Evolutionary conservation across 257 asterid species (phyloP), one percentile per base, ranked within the genome.

Genomic region (Solanum sejunctum): DNA sequence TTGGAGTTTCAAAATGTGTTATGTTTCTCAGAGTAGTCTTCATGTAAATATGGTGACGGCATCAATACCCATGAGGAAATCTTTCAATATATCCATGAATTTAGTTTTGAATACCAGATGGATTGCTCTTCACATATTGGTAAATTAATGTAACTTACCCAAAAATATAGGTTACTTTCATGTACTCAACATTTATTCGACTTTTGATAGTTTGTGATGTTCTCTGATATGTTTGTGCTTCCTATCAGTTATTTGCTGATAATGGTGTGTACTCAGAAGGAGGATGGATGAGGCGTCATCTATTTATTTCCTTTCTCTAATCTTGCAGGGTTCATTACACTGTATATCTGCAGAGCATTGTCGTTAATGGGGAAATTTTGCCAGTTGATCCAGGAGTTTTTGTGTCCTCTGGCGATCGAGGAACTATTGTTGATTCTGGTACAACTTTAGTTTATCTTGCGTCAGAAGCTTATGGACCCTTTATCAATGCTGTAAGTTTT

Each of bases 371-470:
- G 88, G 92, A 91, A 83, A 23, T 87, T 83, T 85, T 95, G 84
- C 92, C 94, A 43, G 93, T 95, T 86, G 98, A 95, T 85, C 87
- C 90, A 87, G 89, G 90, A 85, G 91, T 90, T 85, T 93, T 95
- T 93, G 88, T 90, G 23, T 92, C 96, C 80, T 93, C 97, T 58
- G 90, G 87, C 86, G 88, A 84, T 86, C 89, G 89, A 84, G 98
- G 96, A 85, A 93, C 97, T 45, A 92, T 95, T 85, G 85, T 95
- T 84, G 97, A 93, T 90, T 95, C 98, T 85, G 98, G 97, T 83
- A 95, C 99, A 86, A 94, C 99, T 84, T 90, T 95, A 85, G 94
- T 94, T 15, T 95, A 93, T 89, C 97, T 95, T 84, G 95, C 92
- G 36, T 93, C 87, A 84, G 95, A 90, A 86, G 99, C 98, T 66